A percentile compares a stretch with the other conserved stretches of the same genome.
These are phyloP conservation scores for Pugionium cornutum DNA, from an alignment of 345 rosid species.

Conservation along the genomic window DNA sequence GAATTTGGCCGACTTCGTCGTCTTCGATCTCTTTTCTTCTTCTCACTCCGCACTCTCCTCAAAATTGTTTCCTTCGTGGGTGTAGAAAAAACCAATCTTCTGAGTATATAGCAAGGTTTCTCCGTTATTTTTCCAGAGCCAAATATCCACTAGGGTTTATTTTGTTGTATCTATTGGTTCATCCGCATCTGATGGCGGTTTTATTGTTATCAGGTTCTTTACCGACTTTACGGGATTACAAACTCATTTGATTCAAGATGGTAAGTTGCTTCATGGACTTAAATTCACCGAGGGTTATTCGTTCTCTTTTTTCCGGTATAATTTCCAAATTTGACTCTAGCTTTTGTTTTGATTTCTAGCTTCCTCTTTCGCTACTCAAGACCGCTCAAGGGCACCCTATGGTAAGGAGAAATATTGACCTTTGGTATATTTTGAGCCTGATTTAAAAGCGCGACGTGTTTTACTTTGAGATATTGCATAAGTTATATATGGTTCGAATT, in stretches of 20 bases:
- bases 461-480: neutral
- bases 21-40: slow-evolving; percentile 18
- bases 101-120: slow-evolving; percentile 1
- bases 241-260: slow-evolving; percentile 27
- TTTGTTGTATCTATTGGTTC: neutral
- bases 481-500: neutral
- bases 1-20: neutral
- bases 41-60: neutral
- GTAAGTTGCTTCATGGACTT: slow-evolving; percentile 21
- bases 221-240: slow-evolving; percentile 16
- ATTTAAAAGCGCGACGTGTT: neutral
- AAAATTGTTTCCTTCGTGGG: neutral
- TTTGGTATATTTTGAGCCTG: neutral
- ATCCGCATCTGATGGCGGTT: neutral
- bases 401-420: slow-evolving; percentile 15
- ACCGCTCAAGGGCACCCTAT: slow-evolving; percentile 45
- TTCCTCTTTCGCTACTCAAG: slow-evolving; percentile 39
- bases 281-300: neutral
- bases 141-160: slow-evolving; percentile 22
- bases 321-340: neutral
- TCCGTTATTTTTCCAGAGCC: slow-evolving; percentile 1
- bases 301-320: neutral
- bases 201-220: slow-evolving; percentile 19
- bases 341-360: slow-evolving; percentile 7
- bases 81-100: neutral